Evolutionary conservation across 768 basidiomycete genomes (phyloP).

Genomic region (Candolleomyces eurysporus): DNA sequence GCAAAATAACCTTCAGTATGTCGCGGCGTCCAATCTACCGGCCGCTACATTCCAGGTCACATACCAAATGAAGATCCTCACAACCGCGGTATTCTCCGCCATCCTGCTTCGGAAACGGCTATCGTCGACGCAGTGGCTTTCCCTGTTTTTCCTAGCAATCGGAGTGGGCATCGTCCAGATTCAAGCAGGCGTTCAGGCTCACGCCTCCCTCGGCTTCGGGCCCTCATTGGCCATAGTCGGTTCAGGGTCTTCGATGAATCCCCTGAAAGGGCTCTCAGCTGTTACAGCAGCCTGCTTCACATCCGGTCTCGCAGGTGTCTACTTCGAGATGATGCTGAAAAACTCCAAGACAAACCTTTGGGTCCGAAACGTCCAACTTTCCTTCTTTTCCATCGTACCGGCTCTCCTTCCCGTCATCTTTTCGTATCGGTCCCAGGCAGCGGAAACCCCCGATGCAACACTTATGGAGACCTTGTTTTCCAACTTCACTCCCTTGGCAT

Average conservation of each 20-base stretch:
- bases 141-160: constrained; percentile 79
- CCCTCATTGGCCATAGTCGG: constrained; percentile 12
- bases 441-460: constrained; percentile 24
- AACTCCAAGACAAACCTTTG: constrained; percentile 87
- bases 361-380: constrained; percentile 96
- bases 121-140: constrained; percentile 75
- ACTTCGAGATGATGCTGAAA: constrained; percentile 98
- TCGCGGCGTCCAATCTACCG: constrained; percentile 90
- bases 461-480: constrained; percentile 57
- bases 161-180: constrained; percentile 91
- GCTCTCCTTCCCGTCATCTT: constrained; percentile 78
- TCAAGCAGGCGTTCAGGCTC: constrained; percentile 44
- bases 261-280: constrained; percentile 83
- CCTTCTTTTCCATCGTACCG: constrained; percentile 89
- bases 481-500: constrained; percentile 90
- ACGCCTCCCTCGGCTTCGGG: constrained; percentile 5
- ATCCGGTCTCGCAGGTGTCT: constrained; percentile 94
- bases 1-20: constrained; percentile 95
- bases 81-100: constrained; percentile 88
- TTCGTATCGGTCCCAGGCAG: constrained; percentile 27
- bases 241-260: constrained; percentile 62
- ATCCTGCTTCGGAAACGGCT: constrained; percentile 76
- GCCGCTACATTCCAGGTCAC: constrained; percentile 97
- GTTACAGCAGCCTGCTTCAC: constrained; percentile 92
- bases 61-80: constrained; percentile 97